Evolutionary conservation across 345 rosid genomes (phyloP).

Genomic region (Combretum micranthum): DNA sequence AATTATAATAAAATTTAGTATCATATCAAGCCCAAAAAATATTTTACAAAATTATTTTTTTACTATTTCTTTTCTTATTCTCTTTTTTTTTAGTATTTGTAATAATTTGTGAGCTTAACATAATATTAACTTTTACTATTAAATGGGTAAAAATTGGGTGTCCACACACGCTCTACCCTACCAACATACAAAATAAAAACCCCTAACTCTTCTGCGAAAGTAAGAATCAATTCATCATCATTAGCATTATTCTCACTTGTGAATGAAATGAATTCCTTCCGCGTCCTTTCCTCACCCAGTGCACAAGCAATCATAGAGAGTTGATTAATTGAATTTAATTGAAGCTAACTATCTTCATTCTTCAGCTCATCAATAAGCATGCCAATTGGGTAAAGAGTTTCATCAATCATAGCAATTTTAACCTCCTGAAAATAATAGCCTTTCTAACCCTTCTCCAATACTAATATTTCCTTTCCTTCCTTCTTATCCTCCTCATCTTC

Average conservation of each 20-base stretch:
- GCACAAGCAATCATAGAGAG: constrained; percentile 91
- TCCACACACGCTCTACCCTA: constrained; percentile 78
- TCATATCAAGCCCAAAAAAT: no score
- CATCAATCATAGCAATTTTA: constrained; percentile 83
- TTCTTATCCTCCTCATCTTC: constrained; percentile 86
- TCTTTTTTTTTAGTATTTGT: no score
- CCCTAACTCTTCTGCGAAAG: constrained; percentile 87
- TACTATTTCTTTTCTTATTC: no score
- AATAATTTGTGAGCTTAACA: no score
- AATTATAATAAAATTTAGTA: no score
- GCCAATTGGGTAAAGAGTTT: constrained; percentile 83
- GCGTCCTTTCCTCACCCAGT: constrained; percentile 87
- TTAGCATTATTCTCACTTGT: constrained; percentile 88
- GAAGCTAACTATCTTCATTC: constrained; percentile 90
- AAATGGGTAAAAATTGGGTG: no score
- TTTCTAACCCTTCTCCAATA: constrained; percentile 70
- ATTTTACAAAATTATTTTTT: no score
- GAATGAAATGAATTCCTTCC: constrained; percentile 87
- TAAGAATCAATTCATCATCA: constrained; percentile 93
- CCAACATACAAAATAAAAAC: constrained; percentile 88
- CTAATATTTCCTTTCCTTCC: constrained; percentile 76
- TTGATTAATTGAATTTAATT: constrained; percentile 78
- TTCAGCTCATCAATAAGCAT: constrained; percentile 85
- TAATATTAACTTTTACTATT: no score
- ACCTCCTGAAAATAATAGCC: no score